phyloP scores from a whole-genome alignment of 139 green algal species.

The Diplosphaera chodatii region DNA sequence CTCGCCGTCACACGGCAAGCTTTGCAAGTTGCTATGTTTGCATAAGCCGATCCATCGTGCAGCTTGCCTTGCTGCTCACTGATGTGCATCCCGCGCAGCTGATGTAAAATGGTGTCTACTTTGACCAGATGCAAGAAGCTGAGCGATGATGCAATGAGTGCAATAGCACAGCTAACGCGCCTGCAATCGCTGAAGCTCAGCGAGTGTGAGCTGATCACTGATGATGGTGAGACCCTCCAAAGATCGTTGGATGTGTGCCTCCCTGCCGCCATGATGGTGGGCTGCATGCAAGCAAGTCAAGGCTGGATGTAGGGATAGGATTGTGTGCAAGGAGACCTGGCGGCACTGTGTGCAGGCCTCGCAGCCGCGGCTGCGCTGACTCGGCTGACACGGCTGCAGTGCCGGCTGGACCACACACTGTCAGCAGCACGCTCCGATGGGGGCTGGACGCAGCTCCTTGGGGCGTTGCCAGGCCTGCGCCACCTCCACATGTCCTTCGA shows the following conservation, averaged over 20 bases:
- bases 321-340: no score
- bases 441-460: neutral
- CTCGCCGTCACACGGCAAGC: no score
- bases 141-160: constrained; percentile 2
- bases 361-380: constrained; percentile 16
- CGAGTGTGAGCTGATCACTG: constrained; percentile 12
- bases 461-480: neutral
- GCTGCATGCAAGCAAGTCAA: no score
- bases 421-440: neutral
- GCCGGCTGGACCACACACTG: neutral
- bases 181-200: constrained; percentile 28
- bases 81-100: no score
- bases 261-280: no score
- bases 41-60: no score
- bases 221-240: constrained; percentile 9
- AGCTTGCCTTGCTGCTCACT: neutral
- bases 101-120: no score
- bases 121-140: neutral
- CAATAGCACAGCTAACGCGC: neutral
- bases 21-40: no score
- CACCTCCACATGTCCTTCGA: neutral
- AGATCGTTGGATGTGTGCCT: no score
- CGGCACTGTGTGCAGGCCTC: constrained; percentile 11
- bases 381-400: constrained; percentile 18
- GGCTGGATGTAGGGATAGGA: no score